phyloP scores from a whole-genome alignment of 1,139 yeast species.

The Sugiyamaella castrensis region DNA sequence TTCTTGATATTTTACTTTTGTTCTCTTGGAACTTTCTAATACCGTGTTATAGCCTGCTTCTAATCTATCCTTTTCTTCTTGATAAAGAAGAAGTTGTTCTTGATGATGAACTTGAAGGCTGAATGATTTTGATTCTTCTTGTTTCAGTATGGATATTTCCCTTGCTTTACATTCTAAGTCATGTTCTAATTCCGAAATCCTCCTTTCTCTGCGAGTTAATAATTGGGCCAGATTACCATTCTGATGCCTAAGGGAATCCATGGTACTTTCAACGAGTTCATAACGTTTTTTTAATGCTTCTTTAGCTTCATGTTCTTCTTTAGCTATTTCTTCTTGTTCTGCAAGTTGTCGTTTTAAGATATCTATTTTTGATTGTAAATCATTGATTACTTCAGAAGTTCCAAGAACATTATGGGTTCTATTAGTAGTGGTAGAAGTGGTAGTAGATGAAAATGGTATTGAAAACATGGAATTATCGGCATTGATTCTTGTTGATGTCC shows the following conservation, averaged over 20 bases:
- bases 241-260: constrained; percentile 31
- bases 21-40: constrained; percentile 23
- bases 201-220: constrained; percentile 31
- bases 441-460: constrained; percentile 1
- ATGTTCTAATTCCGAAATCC: constrained; percentile 27
- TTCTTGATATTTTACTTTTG: constrained; percentile 23
- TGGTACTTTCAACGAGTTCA: constrained; percentile 28
- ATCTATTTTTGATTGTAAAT: constrained; percentile 29
- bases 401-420: constrained; percentile 2
- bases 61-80: constrained; percentile 25
- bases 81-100: constrained; percentile 6
- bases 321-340: constrained; percentile 27
- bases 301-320: constrained; percentile 25
- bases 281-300: constrained; percentile 29
- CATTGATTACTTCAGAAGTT: constrained; percentile 30
- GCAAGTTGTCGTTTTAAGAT: constrained; percentile 27
- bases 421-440: constrained; percentile 1
- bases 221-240: constrained; percentile 29
- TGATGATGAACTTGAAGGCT: constrained; percentile 11
- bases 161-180: constrained; percentile 13
- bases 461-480: constrained; percentile 13
- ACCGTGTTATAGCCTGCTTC: constrained; percentile 28
- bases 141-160: constrained; percentile 16
- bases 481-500: constrained; percentile 12
- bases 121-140: constrained; percentile 10